Evolutionary conservation across 208 protist genomes (phyloP), one percentile per base, ranked within the genome.

Genomic region (Novymonas esmeraldas): DNA sequence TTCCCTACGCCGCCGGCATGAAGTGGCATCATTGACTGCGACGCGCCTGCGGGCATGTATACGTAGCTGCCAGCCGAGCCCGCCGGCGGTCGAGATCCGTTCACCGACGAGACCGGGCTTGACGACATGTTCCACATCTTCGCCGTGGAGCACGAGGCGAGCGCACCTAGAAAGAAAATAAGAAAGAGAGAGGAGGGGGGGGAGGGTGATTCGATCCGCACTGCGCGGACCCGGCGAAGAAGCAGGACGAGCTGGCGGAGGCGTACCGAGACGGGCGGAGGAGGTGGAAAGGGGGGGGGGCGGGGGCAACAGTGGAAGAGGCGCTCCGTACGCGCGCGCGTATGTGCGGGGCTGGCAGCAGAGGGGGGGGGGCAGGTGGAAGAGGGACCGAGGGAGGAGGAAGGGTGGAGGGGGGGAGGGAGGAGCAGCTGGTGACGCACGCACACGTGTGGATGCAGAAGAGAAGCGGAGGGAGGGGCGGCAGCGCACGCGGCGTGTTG

Each of bases 41-140:
- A 50, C 14, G 52, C 34, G 13, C 76, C 60, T 22, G 73, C 54
- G 9, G 73, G 49, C 68, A 86, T 77, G 52, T 75, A 87, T 36
- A 75, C 64, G 54, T 87, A 90, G 71, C 59, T 76, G 63, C 56
- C 55, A 44, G 62, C 52, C 13, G 54, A 36, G 6, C 60, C 70
- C 7, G 70, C 56, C 44, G 42, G 28, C 18, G 70, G 56, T 14
- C 70, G 70, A 10, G 76, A 60, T 13, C 58, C 57, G 39, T 66
- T 74, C 14, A 67, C 46, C 16, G 75, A 72, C 28, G 76, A 60
- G 28, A 73, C 60, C 45, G 79, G 64, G 49, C 72, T 82, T 6
- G 71, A 79, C 33, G 73, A 33, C 45, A 77, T 68, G 71, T 73
- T 79, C 73, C 77, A 84, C 67, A 81, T 84, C 57, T 65, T 59